These are phyloP conservation scores for Bruguiera gymnorhiza DNA, from an alignment of 345 rosid genomes.

Conservation along the genomic window DNA sequence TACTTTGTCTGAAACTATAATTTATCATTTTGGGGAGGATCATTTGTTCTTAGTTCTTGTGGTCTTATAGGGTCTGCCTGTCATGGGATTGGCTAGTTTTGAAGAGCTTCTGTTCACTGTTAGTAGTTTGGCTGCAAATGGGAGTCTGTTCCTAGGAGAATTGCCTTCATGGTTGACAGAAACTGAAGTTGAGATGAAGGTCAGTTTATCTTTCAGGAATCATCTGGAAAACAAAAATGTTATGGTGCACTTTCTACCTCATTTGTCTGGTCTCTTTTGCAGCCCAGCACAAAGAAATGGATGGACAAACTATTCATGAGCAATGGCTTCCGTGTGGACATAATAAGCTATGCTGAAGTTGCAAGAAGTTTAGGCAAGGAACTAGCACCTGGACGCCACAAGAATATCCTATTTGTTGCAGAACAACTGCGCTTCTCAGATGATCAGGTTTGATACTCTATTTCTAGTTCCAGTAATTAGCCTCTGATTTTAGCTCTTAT, in stretches of 20 bases:
- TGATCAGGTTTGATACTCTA: slow-evolving; percentile 59
- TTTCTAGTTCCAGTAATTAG: slow-evolving; percentile 6
- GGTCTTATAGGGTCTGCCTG: slow-evolving; percentile 58
- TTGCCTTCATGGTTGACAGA: slow-evolving; percentile 57
- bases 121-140: slow-evolving; percentile 63
- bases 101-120: slow-evolving; percentile 55
- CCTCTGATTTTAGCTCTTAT: too few species aligned
- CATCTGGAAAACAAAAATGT: not conserved
- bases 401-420: slow-evolving; percentile 58
- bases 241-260: not conserved
- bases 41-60: not conserved
- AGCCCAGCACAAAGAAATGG: slow-evolving; percentile 55
- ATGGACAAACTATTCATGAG: slow-evolving; percentile 65
- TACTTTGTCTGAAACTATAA: not conserved
- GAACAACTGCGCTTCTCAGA: slow-evolving; percentile 79
- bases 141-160: slow-evolving; percentile 67
- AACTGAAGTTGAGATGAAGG: slow-evolving; percentile 54
- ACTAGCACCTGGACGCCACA: slow-evolving; percentile 36
- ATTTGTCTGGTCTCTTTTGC: slow-evolving; percentile 17
- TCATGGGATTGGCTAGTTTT: slow-evolving; percentile 55
- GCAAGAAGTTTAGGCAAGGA: slow-evolving; percentile 56
- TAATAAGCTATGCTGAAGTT: slow-evolving; percentile 45
- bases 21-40: slow-evolving; percentile 8
- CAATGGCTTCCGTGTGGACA: slow-evolving; percentile 55
- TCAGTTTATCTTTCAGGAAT: slow-evolving; percentile 15